Base-by-base conservation (phyloP, 441 rosid species). In the Manihot esculenta region DNA sequence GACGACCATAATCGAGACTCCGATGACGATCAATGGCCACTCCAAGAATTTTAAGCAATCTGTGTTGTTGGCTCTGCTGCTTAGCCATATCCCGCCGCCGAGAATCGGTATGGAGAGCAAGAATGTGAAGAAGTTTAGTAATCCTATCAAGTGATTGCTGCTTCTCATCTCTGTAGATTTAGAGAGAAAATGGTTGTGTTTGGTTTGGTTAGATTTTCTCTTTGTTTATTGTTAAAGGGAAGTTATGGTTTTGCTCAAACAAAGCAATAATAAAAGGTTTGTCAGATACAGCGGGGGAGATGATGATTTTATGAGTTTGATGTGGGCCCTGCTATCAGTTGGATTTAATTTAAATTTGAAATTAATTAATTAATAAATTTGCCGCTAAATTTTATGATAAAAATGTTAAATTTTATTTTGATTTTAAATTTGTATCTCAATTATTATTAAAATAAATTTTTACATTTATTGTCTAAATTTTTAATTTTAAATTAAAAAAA, bases 11-110 rank as follows among this genome's bases (percentile, higher is more conserved):
- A 92, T 88, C 10, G 84, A 71, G 49, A 84, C 82, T 0, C 97
- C 99, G 42, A 90, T 94, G 41, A 87, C 57, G 74, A 92, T 92
- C 61, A 94, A 70, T 11, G 99, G 97, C 97, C 97, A 90, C 85
- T 94, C 96, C 10, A 94, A 79, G 79, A 94, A 94, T 18, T 84
- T 76, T 21, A 94, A 71, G 76, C 99, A 94, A 76, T 94, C 96
- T 5, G 97, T 88, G 80, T 80, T 81, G 93, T 81, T 89, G 80
- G 99, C 97, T 70, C 90, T 76, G 84, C 77, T 89, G 89, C 95
- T 87, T 2, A 94, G 88, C 99, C 99, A 94, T 83, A 94, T 94
- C 7, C 99, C 99, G 20, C 97, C 97, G n/a, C 97, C 97, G 49
- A 90, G 72, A 82, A 94, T 92, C 0, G 95, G 96, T 62, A 94